phyloP scores from a whole-genome alignment of 768 basidiomycete genomes.

The Boletus subparvulus region DNA sequence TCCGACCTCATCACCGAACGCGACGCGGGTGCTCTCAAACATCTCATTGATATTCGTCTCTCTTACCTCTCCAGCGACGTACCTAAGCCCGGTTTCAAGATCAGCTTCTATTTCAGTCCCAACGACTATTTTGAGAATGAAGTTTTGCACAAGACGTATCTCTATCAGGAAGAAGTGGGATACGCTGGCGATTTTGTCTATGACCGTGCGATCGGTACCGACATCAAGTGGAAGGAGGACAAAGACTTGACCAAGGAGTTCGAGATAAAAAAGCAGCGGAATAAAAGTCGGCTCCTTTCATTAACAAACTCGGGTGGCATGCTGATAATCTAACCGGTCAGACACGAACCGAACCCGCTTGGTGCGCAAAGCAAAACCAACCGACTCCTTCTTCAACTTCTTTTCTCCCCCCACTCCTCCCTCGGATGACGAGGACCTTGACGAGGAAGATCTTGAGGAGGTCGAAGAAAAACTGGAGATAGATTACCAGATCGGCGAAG shows the following conservation, averaged over 20 bases:
- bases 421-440: slow-evolving; percentile 67
- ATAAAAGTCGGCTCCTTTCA: slow-evolving; percentile 72
- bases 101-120: slow-evolving; percentile 74
- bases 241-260: slow-evolving; percentile 97
- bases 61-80: slow-evolving; percentile 66
- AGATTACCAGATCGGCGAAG: slow-evolving; percentile 98
- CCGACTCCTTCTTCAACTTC: slow-evolving; percentile 99
- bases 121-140: slow-evolving; percentile 91
- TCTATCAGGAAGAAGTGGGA: slow-evolving; percentile 90
- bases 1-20: slow-evolving; percentile 90
- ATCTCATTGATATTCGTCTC: slow-evolving; percentile 76
- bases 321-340: slow-evolving; percentile 28
- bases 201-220: slow-evolving; percentile 87
- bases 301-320: neutral
- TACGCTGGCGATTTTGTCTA: slow-evolving; percentile 97
- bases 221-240: slow-evolving; percentile 97
- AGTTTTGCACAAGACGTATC: slow-evolving; percentile 87
- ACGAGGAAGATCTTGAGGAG: slow-evolving; percentile 84
- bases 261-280: slow-evolving; percentile 98
- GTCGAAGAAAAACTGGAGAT: slow-evolving; percentile 92
- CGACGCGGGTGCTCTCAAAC: slow-evolving; percentile 83
- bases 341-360: slow-evolving; percentile 84
- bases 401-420: slow-evolving; percentile 83
- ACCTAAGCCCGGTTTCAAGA: slow-evolving; percentile 88
- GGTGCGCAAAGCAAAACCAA: slow-evolving; percentile 82